phyloP scores from a whole-genome alignment of 2,329 filamentous ascomycete genomes.

The Trichoderma sp. region DNA sequence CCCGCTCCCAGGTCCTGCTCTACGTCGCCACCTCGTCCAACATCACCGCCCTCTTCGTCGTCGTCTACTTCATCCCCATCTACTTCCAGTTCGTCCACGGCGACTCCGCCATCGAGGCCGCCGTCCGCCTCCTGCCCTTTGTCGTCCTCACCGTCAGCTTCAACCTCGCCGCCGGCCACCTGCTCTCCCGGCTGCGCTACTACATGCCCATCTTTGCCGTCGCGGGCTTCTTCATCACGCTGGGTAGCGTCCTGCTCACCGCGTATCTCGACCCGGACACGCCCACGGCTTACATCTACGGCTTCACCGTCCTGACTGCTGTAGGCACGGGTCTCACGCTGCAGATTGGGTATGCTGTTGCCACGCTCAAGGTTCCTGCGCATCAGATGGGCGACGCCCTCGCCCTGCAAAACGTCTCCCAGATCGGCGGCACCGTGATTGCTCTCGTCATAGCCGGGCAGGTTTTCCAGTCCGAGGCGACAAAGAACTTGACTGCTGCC shows the following conservation, averaged over 20 bases:
- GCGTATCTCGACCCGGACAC: conserved; percentile 21
- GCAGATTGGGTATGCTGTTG: conserved; percentile 38
- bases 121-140: conserved; percentile 29
- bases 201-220: conserved; percentile 28
- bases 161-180: conserved; percentile 21
- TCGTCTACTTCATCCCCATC: conserved; percentile 30
- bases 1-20: conserved; percentile 28
- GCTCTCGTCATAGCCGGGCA: conserved; percentile 36
- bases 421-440: conserved; percentile 31
- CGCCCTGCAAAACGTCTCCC: conserved; percentile 37
- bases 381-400: conserved; percentile 7
- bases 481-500: conserved; percentile 6
- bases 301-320: conserved; percentile 29
- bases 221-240: conserved; percentile 26
- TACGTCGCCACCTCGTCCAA: conserved; percentile 25
- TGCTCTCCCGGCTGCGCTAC: conserved; percentile 18
- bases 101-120: conserved; percentile 28
- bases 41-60: conserved; percentile 27
- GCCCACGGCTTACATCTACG: conserved; percentile 28
- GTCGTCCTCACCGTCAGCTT: conserved; percentile 15
- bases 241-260: conserved; percentile 24
- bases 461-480: conserved; percentile 40
- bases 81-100: conserved; percentile 31
- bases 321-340: conserved; percentile 29
- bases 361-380: conserved; percentile 26